Evolutionary conservation across 805 yeast genomes (phyloP), one percentile per base, ranked within the genome.

Genomic region (Nakazawaea holstii): DNA sequence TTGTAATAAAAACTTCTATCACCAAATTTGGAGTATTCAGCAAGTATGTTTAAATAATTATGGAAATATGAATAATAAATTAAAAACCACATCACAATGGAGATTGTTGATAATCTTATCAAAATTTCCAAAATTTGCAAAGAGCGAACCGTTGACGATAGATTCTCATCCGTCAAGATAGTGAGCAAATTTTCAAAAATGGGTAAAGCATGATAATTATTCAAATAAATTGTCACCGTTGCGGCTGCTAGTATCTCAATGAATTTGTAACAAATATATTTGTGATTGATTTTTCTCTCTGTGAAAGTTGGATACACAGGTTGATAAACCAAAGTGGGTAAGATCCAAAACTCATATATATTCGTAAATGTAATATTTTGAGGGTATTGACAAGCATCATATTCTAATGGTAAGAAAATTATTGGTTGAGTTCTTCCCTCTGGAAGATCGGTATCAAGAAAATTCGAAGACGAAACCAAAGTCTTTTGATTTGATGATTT

Each of bases 301-400:
- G 57, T 52, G 8, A 66, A 56, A 15, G 65, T 57, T 5, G 78
- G 78, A 52, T 73, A 73, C 8, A 65, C 72, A 1, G 78, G 78
- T 55, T 73, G 78, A 53, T 73, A 73, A 8, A 73, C 67, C 43
- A 73, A 60, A 4, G 78, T 73, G 1, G 78, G 78, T 0, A 74
- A 72, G 56, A 64, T 61, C 70, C 74, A 66, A 55, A 66, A 73
- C 52, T 67, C 66, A 9, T 62, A 53, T 17, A 68, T 48, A 46
- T 68, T 68, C 8, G 48, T 13, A 13, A 68, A 39, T 0, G 72
- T 62, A 39, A 73, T 57, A 53, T 72, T 73, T 8, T 49, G 38
- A 4, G 78, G 78, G 53, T 73, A 73, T 24, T 61, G 59, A 20
- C 55, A 57, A 1, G 54, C 39, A 4, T 52, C 52, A 55, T 70